phyloP scores from a whole-genome alignment of 768 basidiomycete species.

The Podaxis sp. region DNA sequence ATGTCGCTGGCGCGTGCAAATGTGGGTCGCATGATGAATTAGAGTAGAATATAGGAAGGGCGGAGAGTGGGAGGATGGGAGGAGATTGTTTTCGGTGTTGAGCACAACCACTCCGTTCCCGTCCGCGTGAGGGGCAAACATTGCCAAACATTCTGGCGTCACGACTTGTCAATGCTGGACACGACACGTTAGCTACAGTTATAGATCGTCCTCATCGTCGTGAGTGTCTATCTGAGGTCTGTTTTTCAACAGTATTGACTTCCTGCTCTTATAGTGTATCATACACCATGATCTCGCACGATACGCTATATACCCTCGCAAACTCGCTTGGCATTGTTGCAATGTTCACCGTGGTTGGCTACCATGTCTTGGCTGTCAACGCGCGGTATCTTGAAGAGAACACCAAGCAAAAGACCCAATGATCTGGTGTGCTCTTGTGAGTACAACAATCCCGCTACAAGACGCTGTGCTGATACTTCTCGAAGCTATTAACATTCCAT shows the following conservation, averaged over 20 bases:
- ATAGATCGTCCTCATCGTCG: conserved; percentile 3
- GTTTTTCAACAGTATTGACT: background rate
- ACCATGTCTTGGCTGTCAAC: conserved; percentile 90
- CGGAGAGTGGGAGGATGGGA: conserved; percentile 17
- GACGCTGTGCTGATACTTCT: background rate
- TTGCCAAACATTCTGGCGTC: conserved; percentile 24
- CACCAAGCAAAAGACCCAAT: conserved; percentile 18
- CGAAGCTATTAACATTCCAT: background rate
- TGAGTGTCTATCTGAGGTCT: background rate
- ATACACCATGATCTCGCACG: conserved; percentile 70
- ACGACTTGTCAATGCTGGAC: background rate
- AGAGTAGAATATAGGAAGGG: conserved; percentile 15
- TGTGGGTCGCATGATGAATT: conserved; percentile 59
- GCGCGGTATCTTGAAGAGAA: conserved; percentile 37
- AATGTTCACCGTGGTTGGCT: conserved; percentile 84
- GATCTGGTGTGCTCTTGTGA: background rate
- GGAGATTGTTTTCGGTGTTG: conserved; percentile 15
- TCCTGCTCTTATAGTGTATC: conserved; percentile 3
- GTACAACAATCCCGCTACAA: background rate
- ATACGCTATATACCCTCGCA: conserved; percentile 78
- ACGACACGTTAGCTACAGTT: conserved; percentile 10
- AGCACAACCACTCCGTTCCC: conserved; percentile 29
- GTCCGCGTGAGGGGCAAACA: conserved; percentile 30
- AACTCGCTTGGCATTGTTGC: conserved; percentile 82
- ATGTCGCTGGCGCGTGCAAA: conserved; percentile 65